Evolutionary conservation across 148 eudicot species (phyloP).

Genomic region (Vaccinium corymbosum): DNA sequence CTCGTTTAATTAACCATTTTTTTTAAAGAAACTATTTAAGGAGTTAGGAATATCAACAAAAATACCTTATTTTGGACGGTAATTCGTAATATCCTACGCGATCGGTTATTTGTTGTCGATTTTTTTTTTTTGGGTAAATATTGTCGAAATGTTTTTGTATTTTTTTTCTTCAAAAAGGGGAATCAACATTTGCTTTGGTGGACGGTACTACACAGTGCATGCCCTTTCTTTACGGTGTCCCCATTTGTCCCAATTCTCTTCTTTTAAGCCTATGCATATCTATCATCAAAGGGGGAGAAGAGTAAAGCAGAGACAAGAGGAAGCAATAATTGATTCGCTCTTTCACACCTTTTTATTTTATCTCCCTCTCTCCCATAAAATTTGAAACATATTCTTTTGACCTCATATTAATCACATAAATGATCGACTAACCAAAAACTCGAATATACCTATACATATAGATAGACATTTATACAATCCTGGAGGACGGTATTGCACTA

Average conservation of each 20-base stretch:
- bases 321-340: constrained; percentile 9
- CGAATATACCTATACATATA: too few relatives aligned
- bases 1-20: too few relatives aligned
- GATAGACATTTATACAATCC: too few relatives aligned
- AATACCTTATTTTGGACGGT: too few relatives aligned
- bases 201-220: background rate
- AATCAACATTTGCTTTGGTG: background rate
- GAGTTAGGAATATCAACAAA: too few relatives aligned
- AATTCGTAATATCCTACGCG: too few relatives aligned
- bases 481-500: too few relatives aligned
- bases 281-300: background rate
- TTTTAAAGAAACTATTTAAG: too few relatives aligned
- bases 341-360: constrained; percentile 6
- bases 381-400: constrained; percentile 6
- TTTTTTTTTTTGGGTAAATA: too few relatives aligned
- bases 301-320: constrained; percentile 1
- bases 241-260: constrained; percentile 2
- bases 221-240: background rate
- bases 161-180: background rate
- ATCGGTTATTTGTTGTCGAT: too few relatives aligned
- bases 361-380: background rate
- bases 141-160: too few relatives aligned
- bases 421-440: background rate
- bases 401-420: background rate
- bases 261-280: background rate